Evolutionary conservation across 257 asterid species (phyloP).

Genomic region (Gynochthodes officinalis): DNA sequence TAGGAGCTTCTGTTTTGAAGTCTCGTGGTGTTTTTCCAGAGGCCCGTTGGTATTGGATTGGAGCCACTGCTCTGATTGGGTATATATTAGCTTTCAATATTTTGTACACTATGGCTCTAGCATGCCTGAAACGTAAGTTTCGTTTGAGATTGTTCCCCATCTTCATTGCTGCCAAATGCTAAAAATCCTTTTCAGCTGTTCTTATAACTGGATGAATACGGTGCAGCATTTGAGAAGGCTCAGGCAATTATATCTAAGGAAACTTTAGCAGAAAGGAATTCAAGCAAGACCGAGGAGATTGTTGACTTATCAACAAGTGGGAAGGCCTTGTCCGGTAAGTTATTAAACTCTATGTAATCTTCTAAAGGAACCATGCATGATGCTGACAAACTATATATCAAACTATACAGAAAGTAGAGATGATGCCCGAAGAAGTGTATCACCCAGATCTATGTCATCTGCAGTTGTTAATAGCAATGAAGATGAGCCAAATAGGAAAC

Average conservation of each 20-base stretch:
- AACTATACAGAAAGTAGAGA: neutral
- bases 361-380: neutral
- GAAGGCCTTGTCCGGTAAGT: slow-evolving; percentile 9
- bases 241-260: slow-evolving; percentile 51
- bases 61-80: slow-evolving; percentile 34
- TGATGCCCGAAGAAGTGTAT: neutral
- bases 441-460: neutral
- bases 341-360: neutral
- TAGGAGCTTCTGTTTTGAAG: slow-evolving; percentile 30
- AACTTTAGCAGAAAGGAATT: slow-evolving; percentile 25
- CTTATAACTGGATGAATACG: neutral
- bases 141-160: neutral
- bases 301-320: slow-evolving; percentile 27
- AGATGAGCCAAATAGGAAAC: slow-evolving; percentile 37
- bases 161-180: neutral
- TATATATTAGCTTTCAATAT: slow-evolving; percentile 27
- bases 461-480: neutral
- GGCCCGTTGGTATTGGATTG: slow-evolving; percentile 43
- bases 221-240: slow-evolving; percentile 60
- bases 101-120: slow-evolving; percentile 28
- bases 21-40: slow-evolving; percentile 33
- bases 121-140: slow-evolving; percentile 70
- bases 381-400: neutral
- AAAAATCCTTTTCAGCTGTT: neutral
- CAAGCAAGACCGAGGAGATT: slow-evolving; percentile 30